phyloP scores from a whole-genome alignment of 2,329 filamentous ascomycete genomes.

The Ophiocordyceps unilateralis region DNA sequence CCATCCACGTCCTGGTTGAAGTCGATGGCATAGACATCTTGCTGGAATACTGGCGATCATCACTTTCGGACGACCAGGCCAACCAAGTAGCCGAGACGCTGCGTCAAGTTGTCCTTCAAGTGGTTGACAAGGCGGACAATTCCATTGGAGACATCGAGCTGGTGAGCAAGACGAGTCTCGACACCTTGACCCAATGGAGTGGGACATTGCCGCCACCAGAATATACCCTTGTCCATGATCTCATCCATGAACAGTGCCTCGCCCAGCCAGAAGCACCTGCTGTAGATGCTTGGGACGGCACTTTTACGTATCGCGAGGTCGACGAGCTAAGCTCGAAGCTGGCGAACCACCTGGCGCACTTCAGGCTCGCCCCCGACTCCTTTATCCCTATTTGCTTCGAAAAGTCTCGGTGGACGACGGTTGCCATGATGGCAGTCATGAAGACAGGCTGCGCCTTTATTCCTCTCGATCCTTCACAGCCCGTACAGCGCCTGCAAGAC shows the following conservation, averaged over 20 bases:
- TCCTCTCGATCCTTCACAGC: conserved; percentile 8
- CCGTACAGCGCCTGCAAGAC: background rate
- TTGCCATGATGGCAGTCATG: conserved; percentile 9
- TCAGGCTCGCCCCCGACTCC: background rate
- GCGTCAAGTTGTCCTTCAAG: no score
- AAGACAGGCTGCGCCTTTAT: conserved; percentile 11
- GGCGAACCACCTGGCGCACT: conserved; percentile 13
- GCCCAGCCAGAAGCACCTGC: background rate
- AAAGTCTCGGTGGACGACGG: conserved; percentile 6
- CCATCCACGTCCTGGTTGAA: no score
- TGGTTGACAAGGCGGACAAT: no score
- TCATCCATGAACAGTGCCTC: background rate
- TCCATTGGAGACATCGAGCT: no score
- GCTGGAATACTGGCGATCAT: no score
- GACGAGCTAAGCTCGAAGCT: conserved; percentile 18
- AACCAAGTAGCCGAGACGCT: no score
- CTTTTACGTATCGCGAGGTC: conserved; percentile 22
- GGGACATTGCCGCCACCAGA: background rate
- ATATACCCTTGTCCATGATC: background rate
- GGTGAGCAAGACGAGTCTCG: no score
- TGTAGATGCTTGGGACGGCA: conserved; percentile 3
- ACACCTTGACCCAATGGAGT: no score
- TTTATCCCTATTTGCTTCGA: conserved; percentile 4
- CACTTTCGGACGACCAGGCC: no score
- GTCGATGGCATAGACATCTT: no score